These are phyloP conservation scores for Jatropha multifida DNA, from an alignment of 441 rosid species.

Conservation along the genomic window DNA sequence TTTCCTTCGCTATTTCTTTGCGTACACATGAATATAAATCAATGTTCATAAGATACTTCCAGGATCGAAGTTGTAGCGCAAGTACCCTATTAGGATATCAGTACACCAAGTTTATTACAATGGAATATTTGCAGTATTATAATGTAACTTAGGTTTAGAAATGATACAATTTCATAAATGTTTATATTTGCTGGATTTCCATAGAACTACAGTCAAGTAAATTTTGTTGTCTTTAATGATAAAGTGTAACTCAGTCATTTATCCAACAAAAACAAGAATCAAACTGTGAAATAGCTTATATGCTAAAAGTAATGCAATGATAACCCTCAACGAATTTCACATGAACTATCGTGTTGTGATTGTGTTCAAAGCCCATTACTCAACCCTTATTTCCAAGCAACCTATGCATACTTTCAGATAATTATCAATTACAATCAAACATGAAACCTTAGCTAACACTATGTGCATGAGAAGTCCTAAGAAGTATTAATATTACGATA, in stretches of 20 bases:
- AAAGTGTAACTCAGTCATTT: neutral
- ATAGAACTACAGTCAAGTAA: neutral
- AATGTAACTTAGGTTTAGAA: neutral
- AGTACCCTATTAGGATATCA: conserved; percentile 10
- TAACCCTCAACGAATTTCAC: too few relatives aligned
- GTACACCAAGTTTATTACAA: conserved; percentile 2
- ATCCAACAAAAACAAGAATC: too few relatives aligned
- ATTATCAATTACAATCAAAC: too few relatives aligned
- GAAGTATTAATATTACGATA: too few relatives aligned
- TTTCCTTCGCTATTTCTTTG: neutral
- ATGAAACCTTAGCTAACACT: too few relatives aligned
- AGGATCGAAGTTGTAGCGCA: conserved; percentile 21
- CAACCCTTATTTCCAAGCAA: neutral
- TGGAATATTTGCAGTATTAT: conserved; percentile 5
- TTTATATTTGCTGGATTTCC: neutral
- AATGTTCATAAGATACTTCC: conserved; percentile 18
- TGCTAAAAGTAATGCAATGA: neutral
- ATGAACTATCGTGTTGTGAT: conserved; percentile 16
- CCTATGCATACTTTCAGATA: too few relatives aligned
- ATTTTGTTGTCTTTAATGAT: neutral
- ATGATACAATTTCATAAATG: conserved; percentile 9
- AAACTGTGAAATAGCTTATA: too few relatives aligned
- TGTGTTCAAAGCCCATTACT: too few relatives aligned
- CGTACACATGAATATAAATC: conserved; percentile 4
- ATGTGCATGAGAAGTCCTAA: too few relatives aligned